These are phyloP conservation scores for Cercospora zeina DNA, from an alignment of 2,329 filamentous ascomycete species.

Conservation along the genomic window DNA sequence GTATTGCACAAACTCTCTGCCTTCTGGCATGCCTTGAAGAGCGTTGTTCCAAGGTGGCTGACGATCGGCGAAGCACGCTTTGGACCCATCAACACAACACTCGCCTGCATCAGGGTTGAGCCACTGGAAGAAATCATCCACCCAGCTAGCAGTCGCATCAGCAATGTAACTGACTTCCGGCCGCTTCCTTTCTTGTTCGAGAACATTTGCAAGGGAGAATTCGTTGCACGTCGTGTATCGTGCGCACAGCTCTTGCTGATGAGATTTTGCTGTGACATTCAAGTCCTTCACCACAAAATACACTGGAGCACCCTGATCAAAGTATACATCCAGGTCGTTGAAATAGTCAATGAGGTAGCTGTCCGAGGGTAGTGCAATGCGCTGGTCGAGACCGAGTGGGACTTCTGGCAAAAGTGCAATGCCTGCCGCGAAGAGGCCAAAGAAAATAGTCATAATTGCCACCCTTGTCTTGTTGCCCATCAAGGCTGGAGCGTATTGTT, in stretches of 20 bases:
- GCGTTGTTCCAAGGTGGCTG: constrained; percentile 86
- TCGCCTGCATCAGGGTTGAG: constrained; percentile 80
- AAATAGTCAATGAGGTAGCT: constrained; percentile 97
- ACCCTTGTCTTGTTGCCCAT: constrained; percentile 79
- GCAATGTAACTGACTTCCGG: constrained; percentile 84
- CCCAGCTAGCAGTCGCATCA: constrained; percentile 87
- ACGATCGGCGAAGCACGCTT: constrained; percentile 76
- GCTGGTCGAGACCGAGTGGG: constrained; percentile 85
- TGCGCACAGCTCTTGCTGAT: constrained; percentile 86
- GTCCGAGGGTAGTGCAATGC: constrained; percentile 87
- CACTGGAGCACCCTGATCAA: constrained; percentile 86
- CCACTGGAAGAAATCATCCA: constrained; percentile 96
- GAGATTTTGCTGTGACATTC: constrained; percentile 71
- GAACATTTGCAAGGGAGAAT: constrained; percentile 79
- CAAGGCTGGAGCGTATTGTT: constrained; percentile 78
- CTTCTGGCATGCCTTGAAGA: constrained; percentile 86
- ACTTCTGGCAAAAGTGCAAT: constrained; percentile 82
- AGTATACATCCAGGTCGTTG: constrained; percentile 90
- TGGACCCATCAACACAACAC: constrained; percentile 63
- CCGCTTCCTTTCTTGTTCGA: constrained; percentile 92
- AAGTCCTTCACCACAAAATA: constrained; percentile 88
- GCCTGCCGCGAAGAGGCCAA: constrained; percentile 82
- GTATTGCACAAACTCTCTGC: constrained; percentile 86
- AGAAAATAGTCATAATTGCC: constrained; percentile 73
- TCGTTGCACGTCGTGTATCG: constrained; percentile 86